Conservation (phyloP, 2,329 filamentous ascomycete species). For the Xylariaceae sp. region DNA sequence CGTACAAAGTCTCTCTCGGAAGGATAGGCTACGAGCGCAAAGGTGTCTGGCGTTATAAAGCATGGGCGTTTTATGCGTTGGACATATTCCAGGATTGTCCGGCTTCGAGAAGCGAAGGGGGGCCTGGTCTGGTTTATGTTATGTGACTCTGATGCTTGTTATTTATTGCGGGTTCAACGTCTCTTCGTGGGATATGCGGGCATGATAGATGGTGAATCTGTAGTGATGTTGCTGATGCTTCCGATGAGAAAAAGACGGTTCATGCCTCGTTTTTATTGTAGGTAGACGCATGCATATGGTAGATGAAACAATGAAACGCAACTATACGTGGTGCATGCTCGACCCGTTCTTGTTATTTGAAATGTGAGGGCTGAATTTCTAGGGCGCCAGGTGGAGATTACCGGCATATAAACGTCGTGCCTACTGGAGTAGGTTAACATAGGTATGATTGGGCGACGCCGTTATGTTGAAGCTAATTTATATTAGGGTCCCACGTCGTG, state of each 20-base stretch:
- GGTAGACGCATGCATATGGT: neutral
- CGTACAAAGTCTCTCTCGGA: neutral
- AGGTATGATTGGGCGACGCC: no score
- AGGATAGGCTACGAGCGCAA: neutral
- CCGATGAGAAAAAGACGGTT: neutral
- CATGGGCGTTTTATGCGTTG: neutral
- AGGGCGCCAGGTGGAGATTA: no score
- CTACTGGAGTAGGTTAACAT: no score
- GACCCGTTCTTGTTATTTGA: no score
- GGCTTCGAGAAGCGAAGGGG: no score
- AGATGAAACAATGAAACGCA: neutral
- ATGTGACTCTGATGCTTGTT: no score
- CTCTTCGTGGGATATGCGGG: neutral
- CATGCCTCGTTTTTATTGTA: neutral
- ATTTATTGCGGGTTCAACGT: neutral
- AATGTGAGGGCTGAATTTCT: no score
- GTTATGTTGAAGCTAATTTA: no score
- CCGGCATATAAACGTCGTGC: no score
- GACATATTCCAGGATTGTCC: no score
- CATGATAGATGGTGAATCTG: neutral
- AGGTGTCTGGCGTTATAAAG: conserved; percentile 13
- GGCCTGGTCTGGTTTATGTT: no score
- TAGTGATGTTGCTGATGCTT: neutral
- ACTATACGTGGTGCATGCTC: neutral
- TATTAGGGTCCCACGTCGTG: no score